phyloP scores from a whole-genome alignment of 768 basidiomycete genomes.

The Flagelloscypha sp. region DNA sequence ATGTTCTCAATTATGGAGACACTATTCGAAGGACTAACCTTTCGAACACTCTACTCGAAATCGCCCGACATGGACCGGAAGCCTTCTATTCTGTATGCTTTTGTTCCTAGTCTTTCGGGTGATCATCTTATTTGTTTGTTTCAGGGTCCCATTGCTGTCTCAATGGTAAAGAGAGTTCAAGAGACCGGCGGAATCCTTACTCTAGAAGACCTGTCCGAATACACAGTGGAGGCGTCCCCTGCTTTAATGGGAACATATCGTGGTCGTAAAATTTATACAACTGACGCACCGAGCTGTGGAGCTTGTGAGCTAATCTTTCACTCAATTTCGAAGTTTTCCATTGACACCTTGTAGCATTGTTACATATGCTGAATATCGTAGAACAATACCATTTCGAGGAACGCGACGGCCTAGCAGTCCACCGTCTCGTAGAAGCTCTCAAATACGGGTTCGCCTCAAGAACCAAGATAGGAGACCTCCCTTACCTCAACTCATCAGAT shows the following conservation, averaged over 20 bases:
- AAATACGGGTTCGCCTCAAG: conserved; percentile 69
- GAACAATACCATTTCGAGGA: conserved; percentile 61
- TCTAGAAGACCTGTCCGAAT: conserved; percentile 63
- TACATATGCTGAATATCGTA: conserved; percentile 87
- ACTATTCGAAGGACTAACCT: conserved; percentile 64
- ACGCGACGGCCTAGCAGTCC: conserved; percentile 56
- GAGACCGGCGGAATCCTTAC: conserved; percentile 75
- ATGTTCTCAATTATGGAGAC: conserved; percentile 67
- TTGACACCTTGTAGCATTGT: conserved; percentile 39
- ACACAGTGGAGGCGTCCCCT: conserved; percentile 56
- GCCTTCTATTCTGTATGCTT: conserved; percentile 70
- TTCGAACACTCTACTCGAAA: conserved; percentile 62
- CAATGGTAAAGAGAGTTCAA: conserved; percentile 62
- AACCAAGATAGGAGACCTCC: conserved; percentile 76
- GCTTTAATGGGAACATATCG: conserved; percentile 76
- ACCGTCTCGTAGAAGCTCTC: conserved; percentile 75
- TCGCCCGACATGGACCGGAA: conserved; percentile 69
- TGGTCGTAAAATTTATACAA: conserved; percentile 74
- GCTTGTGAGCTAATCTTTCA: conserved; percentile 35
- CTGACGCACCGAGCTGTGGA: conserved; percentile 80
- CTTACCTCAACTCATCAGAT: conserved; percentile 54
- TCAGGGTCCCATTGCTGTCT: conserved; percentile 75
- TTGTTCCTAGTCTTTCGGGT: conserved; percentile 8
- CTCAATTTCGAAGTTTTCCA: not conserved
- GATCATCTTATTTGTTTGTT: conserved; percentile 6